Evolutionary conservation across 805 yeast species (phyloP).

Genomic region (Metschnikowia santaceciliae): DNA sequence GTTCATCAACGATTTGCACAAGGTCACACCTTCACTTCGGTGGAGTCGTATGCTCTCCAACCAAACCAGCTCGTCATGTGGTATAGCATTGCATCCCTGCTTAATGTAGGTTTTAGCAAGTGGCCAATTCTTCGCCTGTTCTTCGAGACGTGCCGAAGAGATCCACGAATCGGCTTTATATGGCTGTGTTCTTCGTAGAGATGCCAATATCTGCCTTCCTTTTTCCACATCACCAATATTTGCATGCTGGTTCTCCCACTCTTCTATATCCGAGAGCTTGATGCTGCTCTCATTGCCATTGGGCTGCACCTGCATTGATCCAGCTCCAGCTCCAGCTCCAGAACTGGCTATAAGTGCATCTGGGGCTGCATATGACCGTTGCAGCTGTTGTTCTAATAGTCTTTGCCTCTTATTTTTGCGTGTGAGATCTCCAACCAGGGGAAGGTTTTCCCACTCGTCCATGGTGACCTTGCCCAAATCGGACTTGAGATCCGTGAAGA

Average conservation of each 20-base stretch:
- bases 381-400: constrained; percentile 54
- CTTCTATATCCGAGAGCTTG: constrained; percentile 13
- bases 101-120: constrained; percentile 58
- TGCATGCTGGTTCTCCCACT: constrained; percentile 11
- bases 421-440: constrained; percentile 88
- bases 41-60: constrained; percentile 70
- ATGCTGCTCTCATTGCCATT: not conserved
- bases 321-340: constrained; percentile 13
- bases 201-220: constrained; percentile 57
- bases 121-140: constrained; percentile 49
- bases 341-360: constrained; percentile 53
- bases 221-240: constrained; percentile 26
- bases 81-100: constrained; percentile 73
- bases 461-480: constrained; percentile 54
- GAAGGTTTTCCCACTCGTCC: constrained; percentile 77
- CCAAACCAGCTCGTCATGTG: constrained; percentile 74
- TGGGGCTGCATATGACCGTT: constrained; percentile 78
- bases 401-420: constrained; percentile 71
- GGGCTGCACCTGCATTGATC: not conserved
- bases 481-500: constrained; percentile 67
- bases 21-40: constrained; percentile 32
- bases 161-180: constrained; percentile 77
- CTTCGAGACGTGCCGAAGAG: constrained; percentile 78
- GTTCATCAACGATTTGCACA: constrained; percentile 56
- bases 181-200: constrained; percentile 71